Evolutionary conservation across 2,329 filamentous ascomycete species (phyloP), one percentile per base, ranked within the genome.

Genomic region (Raffaelea arxii): DNA sequence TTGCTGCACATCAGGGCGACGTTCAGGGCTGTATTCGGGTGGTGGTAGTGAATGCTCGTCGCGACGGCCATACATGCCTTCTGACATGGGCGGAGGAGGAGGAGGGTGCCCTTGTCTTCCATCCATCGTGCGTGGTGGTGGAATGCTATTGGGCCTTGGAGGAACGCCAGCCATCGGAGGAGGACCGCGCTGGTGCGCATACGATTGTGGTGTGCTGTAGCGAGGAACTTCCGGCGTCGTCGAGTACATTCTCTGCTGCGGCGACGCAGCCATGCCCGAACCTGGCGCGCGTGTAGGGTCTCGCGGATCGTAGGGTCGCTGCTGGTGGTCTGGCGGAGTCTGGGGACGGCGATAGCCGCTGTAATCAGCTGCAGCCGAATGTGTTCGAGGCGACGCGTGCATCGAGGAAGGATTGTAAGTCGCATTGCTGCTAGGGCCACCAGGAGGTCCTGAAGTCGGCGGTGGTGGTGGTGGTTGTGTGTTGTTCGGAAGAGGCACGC

Each of bases 291-390:
- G 65, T 35, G 64, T 50, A 52, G 58, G 59, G 54, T 64, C 60
- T 53, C 67, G 56, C 46, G 58, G 41, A 48, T 79, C 70, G 65
- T 78, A 77, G 46, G 67, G 66, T 55, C 77, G 72, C 41, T 73
- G 69, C n/a, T n/a, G n/a, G 50, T 81, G 79, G 39, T 88, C 84
- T n/a, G 84, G 46, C 4, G 52, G 84, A 0, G 84, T 88, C 48
- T 85, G 80, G 2, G 84, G 84, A 50, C 83, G 72, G 51, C 82
- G 73, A 59, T 76, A 83, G 6, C 74, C 70, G 44, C 66, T 68
- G 50, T 84, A 83, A 18, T 85, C 81, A 50, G 77, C 63, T 0
- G 72, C 67, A 2, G 72, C 64, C 23, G 71, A 69, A 48, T 71
- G 72, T 66, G 78, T 72, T 36, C 72, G 66, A 4, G 76, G 76